Percentiles rank a stretch among this genome's conserved stretches.
Evolutionary conservation across 2,329 filamentous ascomycete genomes (phyloP).

Genomic region (Aschersonia sp.): DNA sequence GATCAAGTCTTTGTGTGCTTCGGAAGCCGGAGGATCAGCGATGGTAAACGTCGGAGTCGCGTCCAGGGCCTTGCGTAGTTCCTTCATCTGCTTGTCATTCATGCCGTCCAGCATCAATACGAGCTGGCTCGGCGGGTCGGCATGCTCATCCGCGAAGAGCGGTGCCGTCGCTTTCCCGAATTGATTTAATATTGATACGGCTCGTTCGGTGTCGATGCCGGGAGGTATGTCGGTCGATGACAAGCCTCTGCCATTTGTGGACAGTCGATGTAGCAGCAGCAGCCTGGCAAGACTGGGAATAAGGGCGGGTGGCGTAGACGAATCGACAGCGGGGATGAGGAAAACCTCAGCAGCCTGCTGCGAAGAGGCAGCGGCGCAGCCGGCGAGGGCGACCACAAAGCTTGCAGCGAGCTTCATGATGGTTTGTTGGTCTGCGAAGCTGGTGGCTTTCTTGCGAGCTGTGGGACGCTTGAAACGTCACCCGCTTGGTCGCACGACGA

Average conservation of each 20-base stretch:
- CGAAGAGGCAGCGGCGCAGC: constrained; percentile 16
- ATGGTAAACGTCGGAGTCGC: constrained; percentile 32
- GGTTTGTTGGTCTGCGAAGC: constrained; percentile 16
- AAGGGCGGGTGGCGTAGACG: constrained; percentile 24
- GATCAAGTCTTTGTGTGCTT: constrained; percentile 27
- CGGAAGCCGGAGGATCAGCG: constrained; percentile 26
- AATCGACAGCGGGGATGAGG: constrained; percentile 25
- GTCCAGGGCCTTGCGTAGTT: constrained; percentile 23
- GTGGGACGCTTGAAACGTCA: constrained; percentile 13
- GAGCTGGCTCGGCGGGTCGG: constrained; percentile 33
- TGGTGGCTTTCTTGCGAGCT: constrained; percentile 12
- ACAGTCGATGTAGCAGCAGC: constrained; percentile 43
- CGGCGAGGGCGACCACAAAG: constrained; percentile 21
- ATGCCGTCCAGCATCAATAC: constrained; percentile 45
- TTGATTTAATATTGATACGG: constrained; percentile 41
- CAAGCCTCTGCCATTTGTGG: constrained; percentile 30
- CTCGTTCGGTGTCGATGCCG: constrained; percentile 25
- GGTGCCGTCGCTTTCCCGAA: constrained; percentile 39
- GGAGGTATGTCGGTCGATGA: constrained; percentile 30
- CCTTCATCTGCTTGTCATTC: constrained; percentile 28
- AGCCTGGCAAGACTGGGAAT: constrained; percentile 40
- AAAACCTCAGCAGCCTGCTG: constrained; percentile 36
- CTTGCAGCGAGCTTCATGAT: constrained; percentile 29
- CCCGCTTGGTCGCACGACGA: constrained; percentile 9
- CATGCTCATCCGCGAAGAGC: constrained; percentile 29